Evolutionary conservation across 768 basidiomycete genomes (phyloP), one percentile per base, ranked within the genome.

Genomic region (Brasilioporus rufonigricans): DNA sequence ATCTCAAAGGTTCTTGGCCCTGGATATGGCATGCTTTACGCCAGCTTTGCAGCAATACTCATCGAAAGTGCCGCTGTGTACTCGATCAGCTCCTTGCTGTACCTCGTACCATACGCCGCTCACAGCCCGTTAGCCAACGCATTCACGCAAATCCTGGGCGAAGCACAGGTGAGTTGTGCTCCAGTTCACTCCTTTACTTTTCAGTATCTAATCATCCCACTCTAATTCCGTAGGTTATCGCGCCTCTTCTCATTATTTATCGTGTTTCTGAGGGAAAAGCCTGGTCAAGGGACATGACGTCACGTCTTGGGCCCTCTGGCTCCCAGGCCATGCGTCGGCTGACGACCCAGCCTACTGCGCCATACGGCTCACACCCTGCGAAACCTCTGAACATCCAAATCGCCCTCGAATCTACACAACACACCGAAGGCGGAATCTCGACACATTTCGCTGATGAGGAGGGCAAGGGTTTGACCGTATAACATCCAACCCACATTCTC

Each of bases 191-290:
- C 26, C 13, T 26, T 14, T 18, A 11, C 35, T 24, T 27, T 43
- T 27, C 36, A 6, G 13, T 0, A 16, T 24, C 47, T 56, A 27
- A 55, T 39, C 2, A 9, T 7, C 18, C 24, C 23, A 24, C 43
- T 38, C n/a, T 32, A 5, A 27, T 44, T 48, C 16, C 19, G 4
- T 57, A 80, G 78, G 71, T 77, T 66, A 73, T 79, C 29, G 77
- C 79, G 13, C 73, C 74, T 0, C 76, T 78, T 53, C 69, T 80
- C 19, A 80, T 80, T 51, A 78, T 78, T 35, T 75, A 75, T 43
- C 75, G 78, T 18, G 66, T 80, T 9, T 74, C 77, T 2, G 68
- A 76, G 56, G 78, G 79, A 16, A 71, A 73, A 24, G 78, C 76
- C 3, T 78, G 77, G 79, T 60, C 61, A 19, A 55, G 44, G 23